A percentile compares a stretch with the other conserved stretches of the same genome.
These are phyloP conservation scores for Alternaria sp. DNA, from an alignment of 2,329 filamentous ascomycete species.

Conservation along the genomic window DNA sequence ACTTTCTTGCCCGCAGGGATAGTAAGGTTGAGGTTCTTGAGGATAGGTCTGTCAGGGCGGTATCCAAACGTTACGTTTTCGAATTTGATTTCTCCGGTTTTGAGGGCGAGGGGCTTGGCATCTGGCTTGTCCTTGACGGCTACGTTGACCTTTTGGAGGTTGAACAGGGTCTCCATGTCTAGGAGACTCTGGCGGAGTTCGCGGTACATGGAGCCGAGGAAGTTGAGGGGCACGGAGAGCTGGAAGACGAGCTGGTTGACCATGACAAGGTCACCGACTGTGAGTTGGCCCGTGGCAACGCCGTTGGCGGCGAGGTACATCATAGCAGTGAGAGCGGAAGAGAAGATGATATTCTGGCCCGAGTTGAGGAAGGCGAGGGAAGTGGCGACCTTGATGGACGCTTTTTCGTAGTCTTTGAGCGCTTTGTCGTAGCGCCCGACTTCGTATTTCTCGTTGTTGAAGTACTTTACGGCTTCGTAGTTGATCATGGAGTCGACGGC, in stretches of 20 bases:
- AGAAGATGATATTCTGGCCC: constrained; percentile 97
- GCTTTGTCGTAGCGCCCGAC: constrained; percentile 89
- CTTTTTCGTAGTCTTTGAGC: constrained; percentile 84
- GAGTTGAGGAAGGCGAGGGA: constrained; percentile 92
- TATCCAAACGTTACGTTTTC: constrained; percentile 97
- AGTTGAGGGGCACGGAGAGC: constrained; percentile 95
- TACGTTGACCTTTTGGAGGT: constrained; percentile 94
- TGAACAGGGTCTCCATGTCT: constrained; percentile 99
- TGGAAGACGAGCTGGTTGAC: constrained; percentile 99
- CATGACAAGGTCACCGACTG: constrained; percentile 96
- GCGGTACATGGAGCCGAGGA: constrained; percentile 96
- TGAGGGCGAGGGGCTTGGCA: constrained; percentile 75
- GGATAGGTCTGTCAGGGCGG: constrained; percentile 82
- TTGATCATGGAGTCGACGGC: constrained; percentile 98
- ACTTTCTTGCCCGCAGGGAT: constrained; percentile 97
- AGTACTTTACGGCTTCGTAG: constrained; percentile 99
- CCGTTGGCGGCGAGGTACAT: constrained; percentile 97
- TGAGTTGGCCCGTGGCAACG: constrained; percentile 80
- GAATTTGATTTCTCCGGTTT: constrained; percentile 89
- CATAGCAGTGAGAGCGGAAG: constrained; percentile 90
- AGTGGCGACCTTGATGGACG: constrained; percentile 95
- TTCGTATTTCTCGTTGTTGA: constrained; percentile 98
- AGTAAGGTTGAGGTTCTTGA: constrained; percentile 83
- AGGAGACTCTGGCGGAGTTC: constrained; percentile 92
- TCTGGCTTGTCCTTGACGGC: constrained; percentile 79